A percentile compares a stretch with the other conserved stretches of the same genome.
These are phyloP conservation scores for Lepraria neglecta DNA, from an alignment of 495 filamentous ascomycete genomes.

Conservation along the genomic window DNA sequence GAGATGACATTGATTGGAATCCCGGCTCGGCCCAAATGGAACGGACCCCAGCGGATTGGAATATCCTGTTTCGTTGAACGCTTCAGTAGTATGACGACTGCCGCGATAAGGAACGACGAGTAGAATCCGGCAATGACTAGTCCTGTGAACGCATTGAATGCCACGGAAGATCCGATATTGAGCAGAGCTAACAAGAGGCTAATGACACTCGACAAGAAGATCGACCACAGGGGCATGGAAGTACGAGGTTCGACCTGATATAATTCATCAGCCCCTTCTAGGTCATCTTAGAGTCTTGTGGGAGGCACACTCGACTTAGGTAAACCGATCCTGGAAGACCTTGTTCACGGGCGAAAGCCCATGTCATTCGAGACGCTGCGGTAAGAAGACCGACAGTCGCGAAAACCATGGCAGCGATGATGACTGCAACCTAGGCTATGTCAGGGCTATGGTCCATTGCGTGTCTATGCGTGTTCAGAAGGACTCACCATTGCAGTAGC, in stretches of 20 bases:
- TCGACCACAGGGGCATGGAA: too few relatives aligned
- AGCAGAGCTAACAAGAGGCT: not conserved
- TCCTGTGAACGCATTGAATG: constrained; percentile 5
- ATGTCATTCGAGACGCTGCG: constrained; percentile 47
- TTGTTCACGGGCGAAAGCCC: constrained; percentile 51
- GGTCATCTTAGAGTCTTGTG: too few relatives aligned
- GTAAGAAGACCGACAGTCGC: constrained; percentile 42
- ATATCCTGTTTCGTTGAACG: not conserved
- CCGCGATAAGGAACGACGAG: not conserved
- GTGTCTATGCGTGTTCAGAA: too few relatives aligned
- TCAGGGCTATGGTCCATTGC: too few relatives aligned
- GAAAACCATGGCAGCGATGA: constrained; percentile 29
- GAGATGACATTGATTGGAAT: constrained; percentile 4
- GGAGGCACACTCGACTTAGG: constrained; percentile 9
- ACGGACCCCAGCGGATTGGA: constrained; percentile 10
- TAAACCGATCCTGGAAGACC: constrained; percentile 38
- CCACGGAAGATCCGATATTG: constrained; percentile 1
- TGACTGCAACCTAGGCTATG: constrained; percentile 14
- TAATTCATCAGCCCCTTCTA: too few relatives aligned
- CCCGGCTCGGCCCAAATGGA: constrained; percentile 5
- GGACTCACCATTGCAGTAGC: constrained; percentile 28
- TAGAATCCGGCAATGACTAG: not conserved
- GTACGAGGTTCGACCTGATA: too few relatives aligned
- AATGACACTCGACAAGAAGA: too few relatives aligned
- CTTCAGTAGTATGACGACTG: not conserved